These are phyloP conservation scores for Rhinocladiella similis DNA, from an alignment of 2,329 filamentous ascomycete species.

Conservation along the genomic window DNA sequence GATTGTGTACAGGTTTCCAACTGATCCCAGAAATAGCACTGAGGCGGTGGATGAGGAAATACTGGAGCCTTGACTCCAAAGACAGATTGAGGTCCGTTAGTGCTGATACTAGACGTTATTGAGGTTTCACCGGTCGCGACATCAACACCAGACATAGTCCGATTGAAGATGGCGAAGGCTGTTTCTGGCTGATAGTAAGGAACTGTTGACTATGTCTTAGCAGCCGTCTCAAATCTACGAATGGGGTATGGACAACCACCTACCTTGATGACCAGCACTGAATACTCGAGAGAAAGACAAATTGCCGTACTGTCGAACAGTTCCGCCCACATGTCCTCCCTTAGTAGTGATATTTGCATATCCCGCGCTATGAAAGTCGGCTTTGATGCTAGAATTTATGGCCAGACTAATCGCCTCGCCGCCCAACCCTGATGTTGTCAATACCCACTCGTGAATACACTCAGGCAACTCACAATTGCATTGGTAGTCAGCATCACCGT, in stretches of 20 bases:
- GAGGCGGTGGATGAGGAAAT: constrained; percentile 40
- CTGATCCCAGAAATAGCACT: constrained; percentile 48
- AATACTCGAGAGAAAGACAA: constrained; percentile 53
- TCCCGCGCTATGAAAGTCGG: constrained; percentile 51
- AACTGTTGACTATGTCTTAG: constrained; percentile 35
- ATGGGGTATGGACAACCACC: not conserved
- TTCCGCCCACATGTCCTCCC: constrained; percentile 45
- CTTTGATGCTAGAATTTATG: constrained; percentile 47
- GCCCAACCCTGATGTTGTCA: constrained; percentile 45
- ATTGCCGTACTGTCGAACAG: constrained; percentile 45
- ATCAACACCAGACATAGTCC: constrained; percentile 52
- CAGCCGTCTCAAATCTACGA: not conserved
- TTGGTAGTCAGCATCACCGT: constrained; percentile 55
- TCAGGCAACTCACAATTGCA: constrained; percentile 47
- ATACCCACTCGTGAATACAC: not conserved
- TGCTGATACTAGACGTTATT: constrained; percentile 41
- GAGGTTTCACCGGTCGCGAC: constrained; percentile 55
- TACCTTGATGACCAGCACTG: constrained; percentile 32
- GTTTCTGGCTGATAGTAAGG: constrained; percentile 58
- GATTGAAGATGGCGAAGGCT: constrained; percentile 55
- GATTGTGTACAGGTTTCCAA: constrained; percentile 45
- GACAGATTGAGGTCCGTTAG: constrained; percentile 21
- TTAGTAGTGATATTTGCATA: constrained; percentile 49
- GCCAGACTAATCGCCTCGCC: constrained; percentile 54
- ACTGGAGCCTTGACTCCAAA: constrained; percentile 35